Conservation (phyloP, 169 alveolate genomes). For the Eimeria nieschulzi region DNA sequence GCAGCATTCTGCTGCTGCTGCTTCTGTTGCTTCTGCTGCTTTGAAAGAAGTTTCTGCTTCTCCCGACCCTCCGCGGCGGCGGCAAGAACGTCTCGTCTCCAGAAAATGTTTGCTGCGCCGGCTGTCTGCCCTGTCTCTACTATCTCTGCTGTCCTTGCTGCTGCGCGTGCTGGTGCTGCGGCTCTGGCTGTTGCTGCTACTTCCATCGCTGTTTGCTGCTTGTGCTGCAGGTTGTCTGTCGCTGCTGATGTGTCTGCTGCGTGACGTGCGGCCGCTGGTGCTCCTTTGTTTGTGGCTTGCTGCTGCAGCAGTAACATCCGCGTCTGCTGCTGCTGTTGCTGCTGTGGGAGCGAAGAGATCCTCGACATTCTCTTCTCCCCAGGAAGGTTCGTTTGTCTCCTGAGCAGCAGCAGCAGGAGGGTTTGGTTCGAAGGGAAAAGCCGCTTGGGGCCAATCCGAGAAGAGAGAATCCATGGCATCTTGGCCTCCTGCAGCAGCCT, state of each 20-base stretch:
- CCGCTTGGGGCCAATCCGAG: constrained; percentile 40
- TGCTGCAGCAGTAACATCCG: constrained; percentile 1
- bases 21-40: not conserved
- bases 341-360: not conserved
- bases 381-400: not conserved
- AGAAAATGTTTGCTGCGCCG: constrained; percentile 1
- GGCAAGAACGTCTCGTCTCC: constrained; percentile 8
- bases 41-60: not conserved
- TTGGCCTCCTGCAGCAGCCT: constrained; percentile 23
- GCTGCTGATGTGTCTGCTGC: constrained; percentile 29
- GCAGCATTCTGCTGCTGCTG: constrained; percentile 1
- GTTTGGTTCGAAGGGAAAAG: constrained; percentile 1
- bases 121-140: constrained; percentile 9
- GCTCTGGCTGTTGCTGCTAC: constrained; percentile 20
- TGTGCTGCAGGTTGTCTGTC: not conserved
- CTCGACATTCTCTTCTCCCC: constrained; percentile 21
- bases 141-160: constrained; percentile 35
- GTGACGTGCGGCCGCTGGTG: not conserved
- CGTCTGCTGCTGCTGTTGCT: not conserved
- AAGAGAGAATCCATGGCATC: constrained; percentile 4
- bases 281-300: constrained; percentile 3
- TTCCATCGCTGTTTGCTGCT: constrained; percentile 16
- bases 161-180: constrained; percentile 53
- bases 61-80: not conserved
- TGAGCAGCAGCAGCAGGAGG: not conserved